phyloP scores from a whole-genome alignment of 352 stramenopile genomes.

The Phytopythium chamaehyphon region DNA sequence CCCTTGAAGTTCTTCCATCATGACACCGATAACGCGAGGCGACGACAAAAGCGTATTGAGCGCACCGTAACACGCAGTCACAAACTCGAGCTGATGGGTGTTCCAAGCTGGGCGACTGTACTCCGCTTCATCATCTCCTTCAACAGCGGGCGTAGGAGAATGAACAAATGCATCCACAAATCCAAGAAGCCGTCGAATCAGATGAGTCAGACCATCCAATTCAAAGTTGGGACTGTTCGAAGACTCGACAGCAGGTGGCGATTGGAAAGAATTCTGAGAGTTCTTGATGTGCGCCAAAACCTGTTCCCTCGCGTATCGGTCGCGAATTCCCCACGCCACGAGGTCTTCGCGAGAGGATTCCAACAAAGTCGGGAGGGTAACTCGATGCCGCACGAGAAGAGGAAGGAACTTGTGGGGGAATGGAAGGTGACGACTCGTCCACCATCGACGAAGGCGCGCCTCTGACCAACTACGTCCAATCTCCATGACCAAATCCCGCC shows the following conservation, averaged over 20 bases:
- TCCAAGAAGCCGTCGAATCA: constrained; percentile 43
- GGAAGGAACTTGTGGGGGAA: constrained; percentile 34
- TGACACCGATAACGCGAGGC: constrained; percentile 28
- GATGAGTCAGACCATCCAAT: constrained; percentile 44
- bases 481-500: constrained; percentile 18
- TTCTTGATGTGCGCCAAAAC: constrained; percentile 32
- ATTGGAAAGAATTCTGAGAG: too few species aligned
- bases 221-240: not conserved
- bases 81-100: constrained; percentile 36
- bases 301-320: constrained; percentile 48
- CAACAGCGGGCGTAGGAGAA: constrained; percentile 6
- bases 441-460: constrained; percentile 55
- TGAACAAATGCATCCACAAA: constrained; percentile 59
- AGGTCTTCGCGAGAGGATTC: constrained; percentile 60
- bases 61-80: constrained; percentile 34
- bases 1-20: constrained; percentile 44
- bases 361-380: constrained; percentile 42
- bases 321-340: constrained; percentile 59
- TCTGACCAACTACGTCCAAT: constrained; percentile 43
- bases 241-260: too few species aligned
- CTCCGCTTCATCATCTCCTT: constrained; percentile 8
- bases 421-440: constrained; percentile 30
- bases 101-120: constrained; percentile 15
- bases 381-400: constrained; percentile 32
- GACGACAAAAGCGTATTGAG: constrained; percentile 34